These are phyloP conservation scores for Flaveria ramosissima DNA, from an alignment of 129 eudicot species.

Conservation along the genomic window DNA sequence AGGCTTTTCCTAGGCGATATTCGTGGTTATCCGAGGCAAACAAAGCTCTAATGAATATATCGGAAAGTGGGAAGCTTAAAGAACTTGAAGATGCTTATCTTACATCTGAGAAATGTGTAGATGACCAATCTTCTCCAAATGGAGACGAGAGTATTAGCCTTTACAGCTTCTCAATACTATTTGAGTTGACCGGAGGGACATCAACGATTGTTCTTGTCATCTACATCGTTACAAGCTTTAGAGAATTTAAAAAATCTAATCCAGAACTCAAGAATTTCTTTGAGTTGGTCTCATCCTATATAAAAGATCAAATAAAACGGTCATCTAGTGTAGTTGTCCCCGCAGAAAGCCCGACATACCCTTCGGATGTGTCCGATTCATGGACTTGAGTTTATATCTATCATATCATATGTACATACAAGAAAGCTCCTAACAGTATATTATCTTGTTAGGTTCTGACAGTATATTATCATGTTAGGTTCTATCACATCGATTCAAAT, in stretches of 20 bases:
- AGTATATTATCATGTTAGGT: too few species aligned
- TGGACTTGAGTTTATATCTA: neutral
- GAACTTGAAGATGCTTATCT: constrained; percentile 32
- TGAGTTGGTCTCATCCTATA: constrained; percentile 5
- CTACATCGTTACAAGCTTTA: constrained; percentile 26
- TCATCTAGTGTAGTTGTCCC: constrained; percentile 23
- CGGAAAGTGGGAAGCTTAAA: constrained; percentile 40
- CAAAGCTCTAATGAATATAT: constrained; percentile 41
- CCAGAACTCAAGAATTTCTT: constrained; percentile 17
- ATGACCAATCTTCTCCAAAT: constrained; percentile 19
- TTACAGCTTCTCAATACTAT: constrained; percentile 31
- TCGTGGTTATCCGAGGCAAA: constrained; percentile 37
- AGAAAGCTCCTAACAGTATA: constrained; percentile 17
- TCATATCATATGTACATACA: neutral
- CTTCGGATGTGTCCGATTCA: neutral
- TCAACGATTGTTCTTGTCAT: constrained; percentile 24
- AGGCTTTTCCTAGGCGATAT: constrained; percentile 49
- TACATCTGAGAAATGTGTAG: constrained; percentile 38
- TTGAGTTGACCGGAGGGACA: constrained; percentile 27
- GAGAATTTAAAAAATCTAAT: constrained; percentile 12
- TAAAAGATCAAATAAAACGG: constrained; percentile 24
- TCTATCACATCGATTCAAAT: neutral
- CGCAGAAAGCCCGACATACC: neutral
- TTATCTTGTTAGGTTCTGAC: neutral
- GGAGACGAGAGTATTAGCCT: constrained; percentile 34